Conservation (phyloP, 2,329 filamentous ascomycete species). For the Paramyrothecium roridum region DNA sequence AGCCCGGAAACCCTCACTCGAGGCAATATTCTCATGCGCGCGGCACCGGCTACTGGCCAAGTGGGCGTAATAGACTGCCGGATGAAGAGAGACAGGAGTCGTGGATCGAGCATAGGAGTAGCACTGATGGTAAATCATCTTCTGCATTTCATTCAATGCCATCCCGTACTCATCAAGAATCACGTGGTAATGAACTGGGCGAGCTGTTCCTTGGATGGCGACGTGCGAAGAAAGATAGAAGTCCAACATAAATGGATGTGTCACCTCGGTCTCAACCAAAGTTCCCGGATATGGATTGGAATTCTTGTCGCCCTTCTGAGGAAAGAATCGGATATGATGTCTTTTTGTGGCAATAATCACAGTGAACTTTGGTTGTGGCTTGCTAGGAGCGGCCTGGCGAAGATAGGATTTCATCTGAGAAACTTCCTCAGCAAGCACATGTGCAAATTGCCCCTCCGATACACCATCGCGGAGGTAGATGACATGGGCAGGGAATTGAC, state of each 20-base stretch:
- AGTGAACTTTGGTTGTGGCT: conserved; percentile 64
- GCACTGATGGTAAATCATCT: conserved; percentile 90
- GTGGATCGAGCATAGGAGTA: conserved; percentile 93
- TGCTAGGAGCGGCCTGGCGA: conserved; percentile 26
- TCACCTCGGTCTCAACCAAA: conserved; percentile 84
- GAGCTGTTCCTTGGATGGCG: conserved; percentile 90
- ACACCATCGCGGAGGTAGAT: conserved; percentile 95
- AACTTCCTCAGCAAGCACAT: conserved; percentile 73
- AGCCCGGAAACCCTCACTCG: conserved; percentile 40
- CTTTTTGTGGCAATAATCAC: conserved; percentile 90
- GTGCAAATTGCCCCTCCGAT: conserved; percentile 77
- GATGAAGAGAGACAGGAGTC: conserved; percentile 84
- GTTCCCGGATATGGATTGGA: conserved; percentile 83
- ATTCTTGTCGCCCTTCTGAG: conserved; percentile 67
- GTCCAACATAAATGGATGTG: conserved; percentile 85
- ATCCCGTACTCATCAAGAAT: conserved; percentile 77
- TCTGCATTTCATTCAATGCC: conserved; percentile 67
- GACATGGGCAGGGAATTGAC: conserved; percentile 63
- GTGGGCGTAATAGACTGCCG: conserved; percentile 95
- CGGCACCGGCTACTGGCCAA: conserved; percentile 78
- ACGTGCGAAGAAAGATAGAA: conserved; percentile 65
- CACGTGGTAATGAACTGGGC: conserved; percentile 89
- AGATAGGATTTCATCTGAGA: conserved; percentile 31
- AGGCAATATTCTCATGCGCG: conserved; percentile 60
- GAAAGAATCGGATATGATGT: conserved; percentile 92